phyloP scores from a whole-genome alignment of 1,284 basidiomycete species.

The Naganishia liquefaciens region DNA sequence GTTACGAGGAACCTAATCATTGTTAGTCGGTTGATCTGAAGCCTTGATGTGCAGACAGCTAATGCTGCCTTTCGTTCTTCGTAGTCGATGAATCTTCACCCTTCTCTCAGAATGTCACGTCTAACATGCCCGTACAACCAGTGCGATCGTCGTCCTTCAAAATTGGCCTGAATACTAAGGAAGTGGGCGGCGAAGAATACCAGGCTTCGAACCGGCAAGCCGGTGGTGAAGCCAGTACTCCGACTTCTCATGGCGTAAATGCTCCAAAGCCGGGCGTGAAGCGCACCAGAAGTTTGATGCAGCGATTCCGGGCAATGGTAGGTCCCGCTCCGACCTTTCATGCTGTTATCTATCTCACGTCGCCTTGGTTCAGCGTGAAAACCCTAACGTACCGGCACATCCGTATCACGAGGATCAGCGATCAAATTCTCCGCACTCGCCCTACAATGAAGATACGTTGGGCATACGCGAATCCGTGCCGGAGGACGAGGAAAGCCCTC shows the following conservation, averaged over 20 bases:
- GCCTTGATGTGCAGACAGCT: background rate
- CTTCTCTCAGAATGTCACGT: background rate
- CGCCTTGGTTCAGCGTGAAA: constrained; percentile 31
- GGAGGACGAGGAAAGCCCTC: constrained; percentile 17
- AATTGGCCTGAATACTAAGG: constrained; percentile 33
- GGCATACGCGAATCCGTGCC: constrained; percentile 17
- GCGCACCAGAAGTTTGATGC: constrained; percentile 55
- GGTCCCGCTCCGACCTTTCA: constrained; percentile 34
- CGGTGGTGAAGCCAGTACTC: constrained; percentile 1
- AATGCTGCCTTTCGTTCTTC: background rate
- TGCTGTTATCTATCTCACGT: background rate
- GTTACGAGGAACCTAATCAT: constrained; percentile 39
- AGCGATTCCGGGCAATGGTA: constrained; percentile 55
- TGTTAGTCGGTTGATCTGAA: constrained; percentile 38
- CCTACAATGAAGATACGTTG: constrained; percentile 32
- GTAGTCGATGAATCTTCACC: background rate
- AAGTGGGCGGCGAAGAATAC: constrained; percentile 7
- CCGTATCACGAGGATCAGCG: constrained; percentile 11
- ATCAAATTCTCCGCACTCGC: constrained; percentile 33
- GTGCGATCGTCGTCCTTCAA: constrained; percentile 46
- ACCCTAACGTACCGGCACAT: constrained; percentile 35
- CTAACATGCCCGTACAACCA: constrained; percentile 24
- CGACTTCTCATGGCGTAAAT: background rate
- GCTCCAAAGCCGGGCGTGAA: constrained; percentile 45
- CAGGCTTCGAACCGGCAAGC: background rate